Base-by-base conservation (phyloP, 1,139 yeast species). In the Meyerozyma smithsonii region DNA sequence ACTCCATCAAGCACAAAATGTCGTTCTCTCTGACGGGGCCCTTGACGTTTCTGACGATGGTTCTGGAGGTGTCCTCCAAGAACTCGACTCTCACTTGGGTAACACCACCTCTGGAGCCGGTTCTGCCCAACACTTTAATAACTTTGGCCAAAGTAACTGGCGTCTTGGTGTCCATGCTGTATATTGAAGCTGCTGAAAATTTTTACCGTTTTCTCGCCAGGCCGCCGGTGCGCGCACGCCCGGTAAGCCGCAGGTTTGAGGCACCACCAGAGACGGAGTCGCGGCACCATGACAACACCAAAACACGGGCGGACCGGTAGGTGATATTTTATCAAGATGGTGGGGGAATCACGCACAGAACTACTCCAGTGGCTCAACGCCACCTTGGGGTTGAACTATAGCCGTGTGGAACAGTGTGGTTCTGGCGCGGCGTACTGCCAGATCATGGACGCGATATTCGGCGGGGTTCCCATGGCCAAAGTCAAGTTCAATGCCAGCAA, bases 381-480 rank as follows among this genome's bases (percentile, higher is more conserved):
- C 37, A 75, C 86, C 5, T 69, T 88, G 35, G 75, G 74, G 39
- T 61, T 89, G 33, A 72, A 80, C 47, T 77, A 85, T 51, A 72
- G 80, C 39, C 88, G 85, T 54, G 84, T 92, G 2, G 98, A 94
- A 56, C 92, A 89, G 60, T 84, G 96, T 57, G 99, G 99, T 15
- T 80, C 84, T 3, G 99, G 99, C 3, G 96, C 96, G 0, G 94
- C 88, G 3, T 90, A 86, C 59, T 89, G 97, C 61, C 97, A 90
- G 61, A 74, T 92, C 38, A 74, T 90, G 69, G 97, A 92, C 61
- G 79, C 90, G 18, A 79, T 92, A 23, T 85, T 74, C 52, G 81
- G 84, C 18, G 96, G 87, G 48, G 73, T 90, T 12, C 92, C 96
- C 4, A 77, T 89, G 83, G 57, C 66, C 40, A 78, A 83, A 50